Evolutionary conservation across 176 grass and related monocot species (phyloP).

Genomic region (Oryza meyeriana): DNA sequence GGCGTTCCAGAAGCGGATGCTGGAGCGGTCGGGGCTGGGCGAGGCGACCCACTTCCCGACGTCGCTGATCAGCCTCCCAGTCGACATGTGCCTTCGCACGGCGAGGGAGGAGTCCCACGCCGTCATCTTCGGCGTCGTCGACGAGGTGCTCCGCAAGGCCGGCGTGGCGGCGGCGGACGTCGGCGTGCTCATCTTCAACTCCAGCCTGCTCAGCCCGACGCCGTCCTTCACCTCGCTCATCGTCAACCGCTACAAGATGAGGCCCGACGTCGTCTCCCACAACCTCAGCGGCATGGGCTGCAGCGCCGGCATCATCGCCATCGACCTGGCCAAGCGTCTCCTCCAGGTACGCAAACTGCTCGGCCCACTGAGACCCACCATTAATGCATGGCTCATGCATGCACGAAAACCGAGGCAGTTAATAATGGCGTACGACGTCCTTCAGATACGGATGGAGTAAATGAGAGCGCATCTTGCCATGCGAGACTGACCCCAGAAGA

Average conservation of each 20-base stretch:
- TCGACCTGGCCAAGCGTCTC: slow-evolving; percentile 80
- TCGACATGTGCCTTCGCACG: slow-evolving; percentile 55
- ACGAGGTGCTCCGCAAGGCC: slow-evolving; percentile 51
- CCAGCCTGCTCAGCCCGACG: slow-evolving; percentile 79
- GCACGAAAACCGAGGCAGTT: slow-evolving; percentile 6
- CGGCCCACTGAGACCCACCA: not conserved
- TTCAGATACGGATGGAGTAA: not conserved
- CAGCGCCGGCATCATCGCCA: slow-evolving; percentile 88
- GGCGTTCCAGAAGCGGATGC: slow-evolving; percentile 87
- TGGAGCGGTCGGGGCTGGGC: slow-evolving; percentile 77
- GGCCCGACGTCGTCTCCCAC: slow-evolving; percentile 51
- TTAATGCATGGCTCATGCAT: not conserved
- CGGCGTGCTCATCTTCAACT: slow-evolving; percentile 77
- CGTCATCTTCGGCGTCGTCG: slow-evolving; percentile 71
- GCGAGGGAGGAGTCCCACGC: slow-evolving; percentile 76
- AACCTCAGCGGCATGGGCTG: slow-evolving; percentile 98
- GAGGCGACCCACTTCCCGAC: slow-evolving; percentile 76
- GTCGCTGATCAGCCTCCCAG: slow-evolving; percentile 54
- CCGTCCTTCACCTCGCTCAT: slow-evolving; percentile 84
- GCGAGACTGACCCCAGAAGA: not conserved
- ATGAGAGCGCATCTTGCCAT: not conserved
- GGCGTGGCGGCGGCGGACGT: slow-evolving; percentile 32
- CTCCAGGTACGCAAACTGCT: slow-evolving; percentile 58
- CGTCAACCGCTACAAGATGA: slow-evolving; percentile 55
- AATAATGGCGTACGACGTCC: not conserved